Conservation (phyloP, 2,329 filamentous ascomycete species). For the Zymoseptoria pseudotritici region DNA sequence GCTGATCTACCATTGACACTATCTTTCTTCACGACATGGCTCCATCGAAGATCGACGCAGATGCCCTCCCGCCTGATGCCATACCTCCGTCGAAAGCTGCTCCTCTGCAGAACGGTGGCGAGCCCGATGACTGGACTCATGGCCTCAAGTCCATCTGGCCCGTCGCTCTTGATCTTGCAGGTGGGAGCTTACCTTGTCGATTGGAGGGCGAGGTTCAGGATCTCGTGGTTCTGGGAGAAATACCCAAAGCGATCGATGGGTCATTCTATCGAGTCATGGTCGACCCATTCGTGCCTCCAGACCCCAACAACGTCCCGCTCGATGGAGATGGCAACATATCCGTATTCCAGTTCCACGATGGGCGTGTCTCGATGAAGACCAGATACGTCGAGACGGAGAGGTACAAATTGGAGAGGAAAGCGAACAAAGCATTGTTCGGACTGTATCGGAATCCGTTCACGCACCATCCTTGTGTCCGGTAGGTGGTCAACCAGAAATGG, state of each 20-base stretch:
- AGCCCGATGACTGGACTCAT: slow-evolving; percentile 1
- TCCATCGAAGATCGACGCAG: too few relatives aligned
- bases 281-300: slow-evolving; percentile 48
- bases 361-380: slow-evolving; percentile 38
- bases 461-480: slow-evolving; percentile 30
- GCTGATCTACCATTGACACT: too few relatives aligned
- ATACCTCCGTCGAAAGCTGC: too few relatives aligned
- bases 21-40: too few relatives aligned
- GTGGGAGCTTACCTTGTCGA: slow-evolving; percentile 29
- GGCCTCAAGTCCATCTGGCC: slow-evolving; percentile 3
- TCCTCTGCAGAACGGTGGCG: neutral
- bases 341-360: slow-evolving; percentile 36
- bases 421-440: slow-evolving; percentile 42
- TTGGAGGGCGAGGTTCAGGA: slow-evolving; percentile 35
- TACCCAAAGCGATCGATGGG: slow-evolving; percentile 28
- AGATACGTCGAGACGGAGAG: slow-evolving; percentile 38
- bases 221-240: slow-evolving; percentile 25
- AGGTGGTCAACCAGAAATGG: neutral
- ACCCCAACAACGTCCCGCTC: slow-evolving; percentile 48
- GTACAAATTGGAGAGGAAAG: slow-evolving; percentile 34
- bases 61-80: too few relatives aligned
- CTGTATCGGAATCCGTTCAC: slow-evolving; percentile 52
- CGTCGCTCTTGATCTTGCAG: slow-evolving; percentile 17
- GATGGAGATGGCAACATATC: slow-evolving; percentile 40
- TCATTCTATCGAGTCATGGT: slow-evolving; percentile 43